Evolutionary conservation across 331 rosid species (phyloP).

Genomic region (Pyrus hybrid): DNA sequence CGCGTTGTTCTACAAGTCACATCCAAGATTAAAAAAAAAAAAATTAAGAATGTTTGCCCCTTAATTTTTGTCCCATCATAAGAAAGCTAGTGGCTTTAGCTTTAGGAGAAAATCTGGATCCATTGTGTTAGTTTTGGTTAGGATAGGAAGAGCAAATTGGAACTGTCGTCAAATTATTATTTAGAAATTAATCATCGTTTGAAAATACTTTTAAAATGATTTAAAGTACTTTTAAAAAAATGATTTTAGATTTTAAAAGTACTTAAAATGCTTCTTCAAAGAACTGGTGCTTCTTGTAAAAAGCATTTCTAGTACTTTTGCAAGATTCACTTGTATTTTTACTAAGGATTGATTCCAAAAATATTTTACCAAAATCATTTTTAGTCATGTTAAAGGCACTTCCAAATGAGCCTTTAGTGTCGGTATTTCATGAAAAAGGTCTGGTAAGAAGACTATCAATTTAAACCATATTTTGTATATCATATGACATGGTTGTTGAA

Average conservation of each 20-base stretch:
- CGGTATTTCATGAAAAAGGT: background rate
- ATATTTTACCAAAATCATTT: too few relatives aligned
- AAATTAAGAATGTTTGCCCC: background rate
- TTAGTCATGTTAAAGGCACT: too few relatives aligned
- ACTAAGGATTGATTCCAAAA: too few relatives aligned
- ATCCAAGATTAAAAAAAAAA: background rate
- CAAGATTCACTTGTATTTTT: too few relatives aligned
- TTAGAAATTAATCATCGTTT: background rate
- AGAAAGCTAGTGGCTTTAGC: slow-evolving; percentile 1
- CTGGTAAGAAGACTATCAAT: too few relatives aligned
- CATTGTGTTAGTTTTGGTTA: background rate
- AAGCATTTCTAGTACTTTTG: too few relatives aligned
- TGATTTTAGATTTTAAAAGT: accelerated
- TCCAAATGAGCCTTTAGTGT: background rate
- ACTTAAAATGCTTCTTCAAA: too few relatives aligned
- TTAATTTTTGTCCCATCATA: background rate
- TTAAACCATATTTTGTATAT: too few relatives aligned
- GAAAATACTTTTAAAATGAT: too few relatives aligned
- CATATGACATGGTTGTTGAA: too few relatives aligned
- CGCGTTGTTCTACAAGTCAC: background rate
- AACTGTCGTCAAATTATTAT: background rate
- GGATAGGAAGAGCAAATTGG: background rate
- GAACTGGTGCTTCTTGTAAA: too few relatives aligned
- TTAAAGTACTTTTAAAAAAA: too few relatives aligned
- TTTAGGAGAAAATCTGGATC: background rate